Conservation (phyloP, 345 rosid species). For the Clarkia xantiana region DNA sequence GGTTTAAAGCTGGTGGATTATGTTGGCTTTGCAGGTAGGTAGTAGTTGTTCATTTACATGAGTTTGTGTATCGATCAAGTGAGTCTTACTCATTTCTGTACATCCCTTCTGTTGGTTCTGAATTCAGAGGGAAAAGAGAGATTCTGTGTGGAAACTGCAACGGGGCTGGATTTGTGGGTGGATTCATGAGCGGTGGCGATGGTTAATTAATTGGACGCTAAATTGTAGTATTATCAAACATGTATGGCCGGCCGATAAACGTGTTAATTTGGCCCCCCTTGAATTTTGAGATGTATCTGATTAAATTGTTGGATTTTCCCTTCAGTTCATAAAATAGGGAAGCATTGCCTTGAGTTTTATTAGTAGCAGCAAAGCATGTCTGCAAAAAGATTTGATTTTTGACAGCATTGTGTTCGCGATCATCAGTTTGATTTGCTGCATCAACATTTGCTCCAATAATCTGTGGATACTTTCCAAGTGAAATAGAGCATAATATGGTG, state of each 20-base stretch:
- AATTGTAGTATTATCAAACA: neutral
- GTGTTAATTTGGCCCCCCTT: neutral
- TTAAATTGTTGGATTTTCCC: too few species aligned
- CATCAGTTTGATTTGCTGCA: too few species aligned
- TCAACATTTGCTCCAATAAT: too few species aligned
- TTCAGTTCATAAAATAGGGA: too few species aligned
- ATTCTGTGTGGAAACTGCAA: conserved; percentile 74
- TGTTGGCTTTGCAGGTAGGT: conserved; percentile 94
- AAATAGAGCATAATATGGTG: too few species aligned
- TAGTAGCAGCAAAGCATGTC: too few species aligned
- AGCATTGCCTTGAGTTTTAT: too few species aligned
- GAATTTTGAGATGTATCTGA: too few species aligned
- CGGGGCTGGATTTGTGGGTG: conserved; percentile 95
- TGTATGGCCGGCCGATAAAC: too few species aligned
- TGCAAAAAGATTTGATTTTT: too few species aligned
- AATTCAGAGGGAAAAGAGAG: conserved; percentile 73
- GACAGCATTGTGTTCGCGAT: too few species aligned
- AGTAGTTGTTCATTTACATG: neutral
- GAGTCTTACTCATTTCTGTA: neutral
- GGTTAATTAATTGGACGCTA: neutral
- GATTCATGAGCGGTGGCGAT: conserved; percentile 77
- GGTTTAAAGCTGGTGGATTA: conserved; percentile 74
- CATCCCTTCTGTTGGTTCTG: neutral
- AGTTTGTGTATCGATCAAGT: neutral
- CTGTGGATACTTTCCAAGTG: too few species aligned